Percentiles rank a stretch among this genome's conserved stretches.
Conservation (phyloP, 805 yeast genomes). For the Pichia nakasei region DNA sequence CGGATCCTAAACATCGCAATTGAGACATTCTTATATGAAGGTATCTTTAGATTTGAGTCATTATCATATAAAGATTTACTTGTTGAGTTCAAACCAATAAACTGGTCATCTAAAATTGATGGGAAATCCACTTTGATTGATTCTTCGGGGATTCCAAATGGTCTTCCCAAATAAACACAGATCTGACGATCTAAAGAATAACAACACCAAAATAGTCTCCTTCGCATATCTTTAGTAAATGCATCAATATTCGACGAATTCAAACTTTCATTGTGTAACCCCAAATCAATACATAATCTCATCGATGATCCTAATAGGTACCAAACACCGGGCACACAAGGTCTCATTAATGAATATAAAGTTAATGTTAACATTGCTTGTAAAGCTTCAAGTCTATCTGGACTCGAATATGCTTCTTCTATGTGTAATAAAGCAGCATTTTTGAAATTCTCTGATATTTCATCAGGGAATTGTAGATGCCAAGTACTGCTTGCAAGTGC, state of each 20-base stretch:
- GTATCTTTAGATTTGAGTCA: constrained; percentile 20
- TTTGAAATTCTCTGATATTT: constrained; percentile 62
- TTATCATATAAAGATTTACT: neutral
- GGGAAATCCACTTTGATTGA: constrained; percentile 66
- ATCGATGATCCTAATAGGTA: constrained; percentile 74
- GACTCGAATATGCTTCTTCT: constrained; percentile 47
- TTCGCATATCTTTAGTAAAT: constrained; percentile 55
- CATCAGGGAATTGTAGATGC: constrained; percentile 56
- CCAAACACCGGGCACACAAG: constrained; percentile 91
- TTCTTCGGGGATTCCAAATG: constrained; percentile 83
- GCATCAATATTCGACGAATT: constrained; percentile 34
- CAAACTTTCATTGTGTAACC: constrained; percentile 62
- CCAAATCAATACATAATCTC: constrained; percentile 74
- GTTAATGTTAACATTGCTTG: constrained; percentile 66
- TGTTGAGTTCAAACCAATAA: constrained; percentile 27
- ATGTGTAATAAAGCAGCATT: constrained; percentile 53
- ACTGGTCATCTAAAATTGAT: constrained; percentile 63
- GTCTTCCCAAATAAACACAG: constrained; percentile 79
- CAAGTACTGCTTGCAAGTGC: constrained; percentile 74
- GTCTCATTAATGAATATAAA: constrained; percentile 75
- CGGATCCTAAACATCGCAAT: constrained; percentile 61
- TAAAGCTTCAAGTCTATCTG: constrained; percentile 59
- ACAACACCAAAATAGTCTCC: constrained; percentile 83
- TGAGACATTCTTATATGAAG: constrained; percentile 60
- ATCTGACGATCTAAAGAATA: constrained; percentile 81